Evolutionary conservation across 2,329 filamentous ascomycete genomes (phyloP).

Genomic region (Ophiostoma pallidulum): DNA sequence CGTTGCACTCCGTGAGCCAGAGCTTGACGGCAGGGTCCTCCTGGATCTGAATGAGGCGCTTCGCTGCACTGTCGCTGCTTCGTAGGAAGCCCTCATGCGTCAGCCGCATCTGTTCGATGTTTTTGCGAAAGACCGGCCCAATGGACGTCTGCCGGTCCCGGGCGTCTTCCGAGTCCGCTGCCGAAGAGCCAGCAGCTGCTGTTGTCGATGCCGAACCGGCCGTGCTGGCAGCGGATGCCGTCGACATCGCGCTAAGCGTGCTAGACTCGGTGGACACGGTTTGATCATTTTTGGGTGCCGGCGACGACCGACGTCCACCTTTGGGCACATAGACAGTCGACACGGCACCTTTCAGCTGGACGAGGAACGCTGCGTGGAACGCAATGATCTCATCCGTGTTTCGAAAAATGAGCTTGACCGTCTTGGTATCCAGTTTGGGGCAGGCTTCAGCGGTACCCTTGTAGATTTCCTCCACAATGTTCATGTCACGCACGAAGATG

Average conservation of each 20-base stretch:
- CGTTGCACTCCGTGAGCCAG: slow-evolving; percentile 89
- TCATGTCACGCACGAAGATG: slow-evolving; percentile 89
- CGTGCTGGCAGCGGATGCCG: slow-evolving; percentile 22
- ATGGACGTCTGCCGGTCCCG: slow-evolving; percentile 44
- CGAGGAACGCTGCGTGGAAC: slow-evolving; percentile 73
- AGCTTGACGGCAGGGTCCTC: slow-evolving; percentile 58
- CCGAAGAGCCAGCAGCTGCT: slow-evolving; percentile 17
- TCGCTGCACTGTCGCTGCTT: slow-evolving; percentile 53
- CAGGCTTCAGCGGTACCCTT: slow-evolving; percentile 82
- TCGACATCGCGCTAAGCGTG: slow-evolving; percentile 29
- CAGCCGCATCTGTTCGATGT: slow-evolving; percentile 51
- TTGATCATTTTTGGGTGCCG: slow-evolving; percentile 23
- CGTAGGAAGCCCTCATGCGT: slow-evolving; percentile 54
- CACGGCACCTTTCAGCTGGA: slow-evolving; percentile 70
- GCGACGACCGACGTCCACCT: slow-evolving; percentile 22
- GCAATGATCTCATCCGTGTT: slow-evolving; percentile 86
- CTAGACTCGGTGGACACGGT: slow-evolving; percentile 24
- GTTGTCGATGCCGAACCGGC: slow-evolving; percentile 22
- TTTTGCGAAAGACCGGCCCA: slow-evolving; percentile 44
- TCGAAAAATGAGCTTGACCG: slow-evolving; percentile 82
- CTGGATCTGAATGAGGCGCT: slow-evolving; percentile 53
- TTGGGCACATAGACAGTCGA: slow-evolving; percentile 67
- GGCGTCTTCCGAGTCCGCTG: slow-evolving; percentile 37
- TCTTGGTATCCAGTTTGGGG: slow-evolving; percentile 68
- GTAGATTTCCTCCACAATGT: slow-evolving; percentile 95